Evolutionary conservation across 1,284 basidiomycete species (phyloP).

Genomic region (Leccinum fallax): DNA sequence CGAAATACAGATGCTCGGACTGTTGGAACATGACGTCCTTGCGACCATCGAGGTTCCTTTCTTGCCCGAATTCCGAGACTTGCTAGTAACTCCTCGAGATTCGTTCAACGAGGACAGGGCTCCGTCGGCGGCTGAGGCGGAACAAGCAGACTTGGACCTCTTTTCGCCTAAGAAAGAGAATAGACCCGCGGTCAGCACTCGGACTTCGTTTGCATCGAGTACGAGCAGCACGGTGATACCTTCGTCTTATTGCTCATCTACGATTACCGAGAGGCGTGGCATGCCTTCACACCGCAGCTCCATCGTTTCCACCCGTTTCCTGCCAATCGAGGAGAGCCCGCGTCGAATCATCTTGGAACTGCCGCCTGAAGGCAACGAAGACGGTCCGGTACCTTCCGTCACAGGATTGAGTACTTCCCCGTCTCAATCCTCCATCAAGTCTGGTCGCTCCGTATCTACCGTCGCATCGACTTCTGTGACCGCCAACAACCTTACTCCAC

Average conservation of each 20-base stretch:
- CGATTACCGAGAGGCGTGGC: conserved; percentile 38
- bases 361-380: conserved; percentile 45
- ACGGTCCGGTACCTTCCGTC: conserved; percentile 38
- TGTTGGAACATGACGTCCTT: conserved; percentile 87
- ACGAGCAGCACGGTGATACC: conserved; percentile 36
- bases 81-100: conserved; percentile 33
- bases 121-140: conserved; percentile 56
- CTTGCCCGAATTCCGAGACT: conserved; percentile 50
- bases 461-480: conserved; percentile 16
- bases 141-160: conserved; percentile 69
- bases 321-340: conserved; percentile 72
- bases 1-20: conserved; percentile 90
- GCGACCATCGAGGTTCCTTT: conserved; percentile 85
- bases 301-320: conserved; percentile 47
- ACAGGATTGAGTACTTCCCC: conserved; percentile 58
- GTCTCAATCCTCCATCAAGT: conserved; percentile 66
- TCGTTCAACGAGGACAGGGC: conserved; percentile 33
- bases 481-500: conserved; percentile 16
- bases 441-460: conserved; percentile 43
- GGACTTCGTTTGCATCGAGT: conserved; percentile 45
- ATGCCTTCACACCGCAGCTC: conserved; percentile 48
- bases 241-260: conserved; percentile 38
- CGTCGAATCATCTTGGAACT: conserved; percentile 49
- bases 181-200: conserved; percentile 34
- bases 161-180: conserved; percentile 54